phyloP scores from a whole-genome alignment of 176 grass and related monocot species.

The bread wheat (Triticum aestivum) region DNA sequence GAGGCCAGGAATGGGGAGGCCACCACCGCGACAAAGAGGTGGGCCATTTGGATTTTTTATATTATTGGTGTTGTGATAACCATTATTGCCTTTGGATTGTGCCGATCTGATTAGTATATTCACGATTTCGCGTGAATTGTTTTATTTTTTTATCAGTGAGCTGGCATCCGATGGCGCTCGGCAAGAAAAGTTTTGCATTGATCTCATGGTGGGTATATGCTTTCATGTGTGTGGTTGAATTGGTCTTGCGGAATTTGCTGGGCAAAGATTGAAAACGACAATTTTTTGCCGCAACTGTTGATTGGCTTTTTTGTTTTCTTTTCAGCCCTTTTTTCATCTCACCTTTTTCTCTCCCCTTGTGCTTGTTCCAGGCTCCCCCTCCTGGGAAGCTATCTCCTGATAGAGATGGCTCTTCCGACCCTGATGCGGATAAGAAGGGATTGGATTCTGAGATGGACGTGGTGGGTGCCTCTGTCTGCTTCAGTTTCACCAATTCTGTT shows the following conservation, averaged over 20 bases:
- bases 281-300: constrained; percentile 44
- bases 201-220: constrained; percentile 94
- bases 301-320: constrained; percentile 24
- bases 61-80: constrained; percentile 36
- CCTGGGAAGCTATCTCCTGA: constrained; percentile 98
- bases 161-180: constrained; percentile 59
- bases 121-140: constrained; percentile 48
- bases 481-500: constrained; percentile 38
- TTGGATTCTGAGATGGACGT: constrained; percentile 70
- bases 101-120: constrained; percentile 61
- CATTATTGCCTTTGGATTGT: constrained; percentile 48
- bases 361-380: constrained; percentile 82
- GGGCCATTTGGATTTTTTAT: constrained; percentile 37
- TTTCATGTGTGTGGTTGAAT: constrained; percentile 63
- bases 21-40: constrained; percentile 63
- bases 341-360: constrained; percentile 24
- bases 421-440: constrained; percentile 66
- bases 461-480: constrained; percentile 40
- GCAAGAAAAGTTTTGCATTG: constrained; percentile 94
- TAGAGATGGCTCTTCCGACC: constrained; percentile 69
- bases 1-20: constrained; percentile 51
- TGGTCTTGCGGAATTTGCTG: constrained; percentile 66
- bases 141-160: constrained; percentile 57
- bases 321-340: constrained; percentile 35
- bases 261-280: constrained; percentile 75